Base-by-base conservation (phyloP, 306 rosid species). In the Vachellia collinsii region DNA sequence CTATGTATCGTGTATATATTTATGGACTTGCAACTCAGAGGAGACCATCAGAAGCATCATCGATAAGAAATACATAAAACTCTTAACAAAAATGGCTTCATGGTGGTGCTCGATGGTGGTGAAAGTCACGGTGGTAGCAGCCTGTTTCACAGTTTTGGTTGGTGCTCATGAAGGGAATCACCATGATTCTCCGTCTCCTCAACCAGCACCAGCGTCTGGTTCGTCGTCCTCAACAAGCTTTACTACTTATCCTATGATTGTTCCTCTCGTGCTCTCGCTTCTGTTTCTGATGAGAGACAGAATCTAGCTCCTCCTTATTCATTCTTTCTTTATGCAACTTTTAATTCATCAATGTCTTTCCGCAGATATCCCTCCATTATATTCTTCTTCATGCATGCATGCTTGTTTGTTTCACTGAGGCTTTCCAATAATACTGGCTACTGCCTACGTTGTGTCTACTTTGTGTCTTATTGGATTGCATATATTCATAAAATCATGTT, bases 161-260 rank as follows among this genome's bases (percentile, higher is more conserved):
- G 79, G 75, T 11, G 94, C 75, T 36, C 90, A 86, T 4, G 71
- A 85, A 0, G 86, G 84, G 0, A 82, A 85, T 64, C 20, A 79
- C 14, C 69, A 84, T 36, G 72, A 8, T 36, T 4, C 70, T 25
- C 0, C 66, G 58, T 17, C 86, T 53, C 90, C 92, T 13, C 11
- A 14, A 9, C 72, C 64, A 36, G 71, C 80, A 44, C 7, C 68
- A 47, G 76, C 86, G 20, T 51, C 82, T n/a, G 56, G 34, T 37
- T 66, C 74, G 63, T 78, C 72, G 12, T 68, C 73, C 25, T 75
- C 46, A 54, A 81, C 48, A 54, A 81, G 34, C 86, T 47, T 83
- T 58, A 61, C 77, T 62, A 66, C 78, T 70, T 73, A 88, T 9
- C 63, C 91, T 4, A 13, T 86, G 29, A 58, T 81, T 75, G 54